Evolutionary conservation across 805 yeast species (phyloP).

Genomic region (Priceomyces fermenticarens): DNA sequence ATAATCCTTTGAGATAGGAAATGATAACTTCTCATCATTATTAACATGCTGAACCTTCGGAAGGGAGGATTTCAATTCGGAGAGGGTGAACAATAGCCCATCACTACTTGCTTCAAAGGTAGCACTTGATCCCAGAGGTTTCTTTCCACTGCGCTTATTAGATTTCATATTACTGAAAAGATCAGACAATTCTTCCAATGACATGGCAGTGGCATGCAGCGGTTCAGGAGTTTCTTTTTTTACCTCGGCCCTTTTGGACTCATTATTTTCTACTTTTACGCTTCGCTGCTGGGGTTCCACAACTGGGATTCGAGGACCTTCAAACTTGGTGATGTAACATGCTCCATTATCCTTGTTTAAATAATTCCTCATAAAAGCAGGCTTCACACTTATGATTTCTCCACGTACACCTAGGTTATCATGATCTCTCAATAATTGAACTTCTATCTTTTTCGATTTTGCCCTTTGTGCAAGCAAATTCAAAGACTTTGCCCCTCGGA

Average conservation of each 20-base stretch:
- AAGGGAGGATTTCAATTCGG: conserved; percentile 29
- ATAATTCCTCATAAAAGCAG: conserved; percentile 79
- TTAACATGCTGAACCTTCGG: conserved; percentile 22
- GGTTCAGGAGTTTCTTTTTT: conserved; percentile 6
- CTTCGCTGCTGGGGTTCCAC: conserved; percentile 19
- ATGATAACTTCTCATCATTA: conserved; percentile 8
- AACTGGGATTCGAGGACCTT: conserved; percentile 41
- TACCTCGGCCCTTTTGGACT: conserved; percentile 6
- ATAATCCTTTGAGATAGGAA: conserved; percentile 25
- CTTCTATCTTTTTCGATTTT: conserved; percentile 46
- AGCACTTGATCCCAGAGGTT: not conserved
- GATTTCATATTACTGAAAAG: conserved; percentile 31
- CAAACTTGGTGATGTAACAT: conserved; percentile 47
- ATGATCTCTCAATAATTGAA: conserved; percentile 72
- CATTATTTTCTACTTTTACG: conserved; percentile 7
- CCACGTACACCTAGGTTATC: conserved; percentile 66
- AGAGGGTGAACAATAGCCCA: conserved; percentile 19
- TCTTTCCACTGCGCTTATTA: not conserved
- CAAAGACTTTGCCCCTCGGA: too few species aligned
- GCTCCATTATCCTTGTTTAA: conserved; percentile 75
- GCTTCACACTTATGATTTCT: conserved; percentile 69
- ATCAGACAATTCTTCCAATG: conserved; percentile 36
- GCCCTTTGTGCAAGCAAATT: not conserved
- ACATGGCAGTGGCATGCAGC: conserved; percentile 22
- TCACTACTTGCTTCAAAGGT: conserved; percentile 15